A percentile compares a stretch with the other conserved stretches of the same genome.
phyloP scores from a whole-genome alignment of 2,329 filamentous ascomycete species.

The Epichloe typhina region DNA sequence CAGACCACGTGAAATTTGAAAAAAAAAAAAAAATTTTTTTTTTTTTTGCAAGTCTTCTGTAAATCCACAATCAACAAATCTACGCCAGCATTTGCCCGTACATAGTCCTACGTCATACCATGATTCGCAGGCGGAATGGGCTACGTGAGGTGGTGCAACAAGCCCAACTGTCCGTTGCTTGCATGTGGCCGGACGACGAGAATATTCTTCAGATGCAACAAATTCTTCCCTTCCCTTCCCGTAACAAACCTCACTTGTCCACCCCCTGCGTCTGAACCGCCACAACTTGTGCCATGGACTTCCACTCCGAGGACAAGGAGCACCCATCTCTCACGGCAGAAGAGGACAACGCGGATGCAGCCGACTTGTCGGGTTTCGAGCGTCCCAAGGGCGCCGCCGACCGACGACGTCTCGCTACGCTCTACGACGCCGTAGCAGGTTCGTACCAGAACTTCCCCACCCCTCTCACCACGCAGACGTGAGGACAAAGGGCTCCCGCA shows the following conservation, averaged over 20 bases:
- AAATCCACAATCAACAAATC: too few relatives aligned
- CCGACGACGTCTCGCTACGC: constrained; percentile 31
- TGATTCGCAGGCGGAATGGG: neutral
- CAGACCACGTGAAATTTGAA: too few relatives aligned
- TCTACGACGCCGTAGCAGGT: constrained; percentile 67
- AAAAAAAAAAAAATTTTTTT: too few relatives aligned
- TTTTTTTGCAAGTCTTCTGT: too few relatives aligned
- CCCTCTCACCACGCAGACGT: too few relatives aligned
- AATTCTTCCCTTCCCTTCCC: too few relatives aligned
- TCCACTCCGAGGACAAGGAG: neutral
- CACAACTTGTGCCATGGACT: neutral
- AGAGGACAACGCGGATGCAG: constrained; percentile 1
- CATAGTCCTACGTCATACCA: neutral
- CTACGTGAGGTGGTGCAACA: neutral
- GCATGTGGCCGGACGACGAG: neutral
- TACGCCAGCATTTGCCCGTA: too few relatives aligned
- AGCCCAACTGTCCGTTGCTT: neutral
- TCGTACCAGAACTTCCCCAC: neutral
- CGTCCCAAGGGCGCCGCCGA: neutral
- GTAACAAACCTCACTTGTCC: too few relatives aligned
- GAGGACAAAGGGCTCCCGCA: neutral
- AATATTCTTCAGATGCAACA: neutral
- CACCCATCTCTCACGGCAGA: constrained; percentile 4
- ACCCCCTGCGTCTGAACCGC: too few relatives aligned
- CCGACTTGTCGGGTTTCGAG: constrained; percentile 4